Conservation (phyloP, 2,329 filamentous ascomycete species). For the Volutella citrinella region DNA sequence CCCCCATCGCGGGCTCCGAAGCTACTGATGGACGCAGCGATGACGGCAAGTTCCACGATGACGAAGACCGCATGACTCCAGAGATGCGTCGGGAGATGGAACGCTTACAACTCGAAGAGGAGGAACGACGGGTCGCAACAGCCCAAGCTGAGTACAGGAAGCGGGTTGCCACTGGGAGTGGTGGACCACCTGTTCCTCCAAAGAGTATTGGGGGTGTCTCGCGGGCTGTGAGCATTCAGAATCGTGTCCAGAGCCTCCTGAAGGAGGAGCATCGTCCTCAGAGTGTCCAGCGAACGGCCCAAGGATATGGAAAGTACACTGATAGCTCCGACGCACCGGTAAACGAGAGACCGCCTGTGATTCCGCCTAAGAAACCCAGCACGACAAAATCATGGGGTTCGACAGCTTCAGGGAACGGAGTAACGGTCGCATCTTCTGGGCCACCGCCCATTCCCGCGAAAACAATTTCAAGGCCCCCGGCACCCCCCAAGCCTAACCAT, state of each 20-base stretch:
- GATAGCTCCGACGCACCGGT: slow-evolving; percentile 44
- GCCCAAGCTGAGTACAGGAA: slow-evolving; percentile 86
- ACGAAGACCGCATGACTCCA: slow-evolving; percentile 70
- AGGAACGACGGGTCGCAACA: slow-evolving; percentile 85
- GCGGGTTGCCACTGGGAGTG: slow-evolving; percentile 56
- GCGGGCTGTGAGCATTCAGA: slow-evolving; percentile 82
- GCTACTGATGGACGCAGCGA: slow-evolving; percentile 59
- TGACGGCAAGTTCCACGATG: slow-evolving; percentile 57
- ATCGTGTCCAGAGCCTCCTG: slow-evolving; percentile 81
- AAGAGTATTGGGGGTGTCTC: slow-evolving; percentile 58
- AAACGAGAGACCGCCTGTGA: slow-evolving; percentile 39
- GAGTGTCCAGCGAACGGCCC: slow-evolving; percentile 66
- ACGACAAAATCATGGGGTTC: slow-evolving; percentile 26
- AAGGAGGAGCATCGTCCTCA: slow-evolving; percentile 67
- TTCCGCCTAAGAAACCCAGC: slow-evolving; percentile 51
- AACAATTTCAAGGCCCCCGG: slow-evolving; percentile 43
- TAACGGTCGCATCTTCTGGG: slow-evolving; percentile 17
- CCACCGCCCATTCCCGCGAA: slow-evolving; percentile 24
- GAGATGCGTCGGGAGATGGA: slow-evolving; percentile 91
- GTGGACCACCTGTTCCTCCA: slow-evolving; percentile 40
- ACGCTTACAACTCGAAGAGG: slow-evolving; percentile 73
- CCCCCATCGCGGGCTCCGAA: slow-evolving; percentile 75
- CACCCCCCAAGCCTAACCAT: slow-evolving; percentile 61
- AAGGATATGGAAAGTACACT: slow-evolving; percentile 87
- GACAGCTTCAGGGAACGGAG: slow-evolving; percentile 1